A percentile compares a stretch with the other conserved stretches of the same genome.
phyloP scores from a whole-genome alignment of 768 basidiomycete species.

The Termitomyces heimii region DNA sequence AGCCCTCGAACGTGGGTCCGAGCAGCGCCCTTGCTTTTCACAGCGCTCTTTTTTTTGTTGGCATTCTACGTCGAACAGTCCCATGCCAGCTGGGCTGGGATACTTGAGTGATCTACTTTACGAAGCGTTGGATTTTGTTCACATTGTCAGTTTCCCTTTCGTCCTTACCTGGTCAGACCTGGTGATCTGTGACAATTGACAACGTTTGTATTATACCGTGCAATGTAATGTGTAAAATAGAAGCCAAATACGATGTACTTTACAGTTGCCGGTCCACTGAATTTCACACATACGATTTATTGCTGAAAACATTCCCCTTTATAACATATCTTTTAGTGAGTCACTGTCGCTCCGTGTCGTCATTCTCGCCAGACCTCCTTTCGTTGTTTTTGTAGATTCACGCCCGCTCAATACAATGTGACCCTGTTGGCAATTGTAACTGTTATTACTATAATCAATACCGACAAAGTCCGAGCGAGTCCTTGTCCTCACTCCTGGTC shows the following conservation, averaged over 20 bases:
- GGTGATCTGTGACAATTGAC: not conserved
- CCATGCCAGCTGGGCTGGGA: slow-evolving; percentile 11
- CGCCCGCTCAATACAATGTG: no score
- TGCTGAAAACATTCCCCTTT: not conserved
- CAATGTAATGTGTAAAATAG: not conserved
- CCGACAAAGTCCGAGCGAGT: no score
- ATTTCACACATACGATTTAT: not conserved
- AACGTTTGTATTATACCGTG: not conserved
- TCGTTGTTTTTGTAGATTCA: not conserved
- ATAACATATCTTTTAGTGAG: not conserved
- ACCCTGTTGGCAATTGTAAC: no score
- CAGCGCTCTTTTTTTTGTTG: slow-evolving; percentile 10
- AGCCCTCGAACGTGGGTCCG: slow-evolving; percentile 10
- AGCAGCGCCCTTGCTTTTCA: slow-evolving; percentile 10
- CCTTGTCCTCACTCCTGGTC: no score
- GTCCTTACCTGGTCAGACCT: not conserved
- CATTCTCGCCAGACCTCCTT: no score
- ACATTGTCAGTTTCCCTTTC: not conserved
- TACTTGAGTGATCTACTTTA: not conserved
- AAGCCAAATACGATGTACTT: not conserved
- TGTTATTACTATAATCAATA: not conserved
- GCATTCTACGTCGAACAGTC: slow-evolving; percentile 15
- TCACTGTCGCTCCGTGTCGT: not conserved
- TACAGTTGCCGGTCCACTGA: not conserved
- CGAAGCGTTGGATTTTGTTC: not conserved